These are phyloP conservation scores for Termitomyces sp. DNA, from an alignment of 768 basidiomycete species.

Conservation along the genomic window DNA sequence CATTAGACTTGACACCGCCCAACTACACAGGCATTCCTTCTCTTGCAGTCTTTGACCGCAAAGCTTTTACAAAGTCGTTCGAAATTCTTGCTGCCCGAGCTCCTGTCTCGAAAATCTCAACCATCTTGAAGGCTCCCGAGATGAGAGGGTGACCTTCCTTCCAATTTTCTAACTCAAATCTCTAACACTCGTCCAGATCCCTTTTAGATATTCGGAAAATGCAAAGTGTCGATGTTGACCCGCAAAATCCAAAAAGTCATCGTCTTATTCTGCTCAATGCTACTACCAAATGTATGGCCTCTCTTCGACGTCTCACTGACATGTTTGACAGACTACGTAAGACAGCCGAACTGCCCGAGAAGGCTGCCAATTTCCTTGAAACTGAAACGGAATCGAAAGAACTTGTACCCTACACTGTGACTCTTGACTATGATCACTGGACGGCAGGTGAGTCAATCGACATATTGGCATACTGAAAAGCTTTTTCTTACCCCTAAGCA, in stretches of 20 bases:
- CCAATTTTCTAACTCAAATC: background rate
- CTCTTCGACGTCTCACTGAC: background rate
- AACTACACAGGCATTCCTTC: slow-evolving; percentile 41
- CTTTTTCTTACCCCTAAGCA: slow-evolving; percentile 28
- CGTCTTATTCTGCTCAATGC: slow-evolving; percentile 67
- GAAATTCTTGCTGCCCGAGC: slow-evolving; percentile 66
- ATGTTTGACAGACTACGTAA: slow-evolving; percentile 26
- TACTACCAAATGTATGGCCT: slow-evolving; percentile 47
- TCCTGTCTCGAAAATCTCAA: slow-evolving; percentile 46
- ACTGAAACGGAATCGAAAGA: slow-evolving; percentile 38
- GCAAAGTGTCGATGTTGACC: slow-evolving; percentile 50
- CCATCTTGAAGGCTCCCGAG: slow-evolving; percentile 49
- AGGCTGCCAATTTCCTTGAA: slow-evolving; percentile 49
- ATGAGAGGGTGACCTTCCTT: slow-evolving; percentile 48
- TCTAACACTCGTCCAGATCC: slow-evolving; percentile 29
- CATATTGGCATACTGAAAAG: background rate
- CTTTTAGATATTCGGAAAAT: slow-evolving; percentile 68
- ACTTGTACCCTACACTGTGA: slow-evolving; percentile 52
- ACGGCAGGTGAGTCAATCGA: slow-evolving; percentile 51
- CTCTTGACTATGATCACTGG: slow-evolving; percentile 86
- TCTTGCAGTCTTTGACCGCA: slow-evolving; percentile 46
- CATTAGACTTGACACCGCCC: slow-evolving; percentile 33
- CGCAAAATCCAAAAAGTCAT: slow-evolving; percentile 37
- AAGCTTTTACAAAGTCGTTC: slow-evolving; percentile 59
- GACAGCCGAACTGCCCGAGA: slow-evolving; percentile 63